These are phyloP conservation scores for Paecilomyces variotii DNA, from an alignment of 2,329 filamentous ascomycete species.

Conservation along the genomic window DNA sequence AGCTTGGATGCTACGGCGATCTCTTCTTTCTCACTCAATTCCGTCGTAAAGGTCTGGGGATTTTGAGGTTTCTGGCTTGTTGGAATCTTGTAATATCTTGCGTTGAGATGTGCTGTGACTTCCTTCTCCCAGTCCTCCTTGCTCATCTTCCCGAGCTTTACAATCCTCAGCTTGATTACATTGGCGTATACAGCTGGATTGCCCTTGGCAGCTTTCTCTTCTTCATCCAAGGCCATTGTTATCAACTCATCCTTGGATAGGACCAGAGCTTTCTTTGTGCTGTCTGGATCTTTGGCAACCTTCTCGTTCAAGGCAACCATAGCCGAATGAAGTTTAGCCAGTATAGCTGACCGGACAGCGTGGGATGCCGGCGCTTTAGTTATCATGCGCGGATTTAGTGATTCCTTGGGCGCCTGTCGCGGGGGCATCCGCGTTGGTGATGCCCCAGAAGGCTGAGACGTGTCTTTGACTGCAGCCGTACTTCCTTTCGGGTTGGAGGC, in stretches of 20 bases:
- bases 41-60: constrained; percentile 57
- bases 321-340: constrained; percentile 37
- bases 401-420: constrained; percentile 31
- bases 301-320: constrained; percentile 35
- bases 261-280: constrained; percentile 24
- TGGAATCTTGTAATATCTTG: constrained; percentile 28
- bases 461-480: background rate
- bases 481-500: constrained; percentile 1
- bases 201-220: constrained; percentile 64
- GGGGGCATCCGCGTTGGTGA: constrained; percentile 10
- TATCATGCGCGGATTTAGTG: constrained; percentile 39
- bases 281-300: constrained; percentile 21
- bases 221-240: constrained; percentile 50
- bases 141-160: constrained; percentile 67
- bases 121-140: constrained; percentile 63
- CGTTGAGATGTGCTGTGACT: constrained; percentile 38
- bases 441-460: constrained; percentile 1
- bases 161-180: constrained; percentile 72
- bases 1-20: constrained; percentile 55
- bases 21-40: constrained; percentile 61
- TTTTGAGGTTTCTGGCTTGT: constrained; percentile 18
- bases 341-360: constrained; percentile 32
- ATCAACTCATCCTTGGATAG: constrained; percentile 37
- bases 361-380: constrained; percentile 36
- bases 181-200: constrained; percentile 70